Percentiles rank a stretch among this genome's conserved stretches.
These are phyloP conservation scores for Fusarium piperis DNA, from an alignment of 2,329 filamentous ascomycete genomes.

Conservation along the genomic window DNA sequence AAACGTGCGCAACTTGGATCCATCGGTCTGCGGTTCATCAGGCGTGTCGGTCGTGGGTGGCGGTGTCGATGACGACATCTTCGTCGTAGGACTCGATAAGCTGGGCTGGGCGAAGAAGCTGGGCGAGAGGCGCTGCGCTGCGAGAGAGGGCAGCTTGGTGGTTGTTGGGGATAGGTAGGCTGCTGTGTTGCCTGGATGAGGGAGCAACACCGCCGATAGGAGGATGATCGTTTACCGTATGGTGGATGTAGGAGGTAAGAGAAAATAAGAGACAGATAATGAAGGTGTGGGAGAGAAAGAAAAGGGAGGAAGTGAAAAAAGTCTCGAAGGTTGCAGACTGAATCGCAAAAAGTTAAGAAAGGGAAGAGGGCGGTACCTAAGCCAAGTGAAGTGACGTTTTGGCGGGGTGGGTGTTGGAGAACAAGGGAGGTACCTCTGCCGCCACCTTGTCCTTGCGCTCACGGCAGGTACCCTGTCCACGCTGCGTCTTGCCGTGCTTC, in stretches of 20 bases:
- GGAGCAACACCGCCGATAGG: neutral
- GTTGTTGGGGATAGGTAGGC: neutral
- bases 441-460: conserved; percentile 6
- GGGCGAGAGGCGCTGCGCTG: neutral
- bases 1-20: conserved; percentile 89
- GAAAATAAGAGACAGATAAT: neutral
- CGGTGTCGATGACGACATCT: conserved; percentile 52
- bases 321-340: conserved; percentile 34
- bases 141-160: neutral
- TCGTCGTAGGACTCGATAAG: conserved; percentile 28
- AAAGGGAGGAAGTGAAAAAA: conserved; percentile 13
- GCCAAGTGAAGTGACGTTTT: conserved; percentile 35
- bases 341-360: conserved; percentile 41
- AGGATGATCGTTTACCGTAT: neutral
- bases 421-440: conserved; percentile 11
- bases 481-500: conserved; percentile 10
- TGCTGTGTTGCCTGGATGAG: neutral
- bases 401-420: conserved; percentile 24
- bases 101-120: conserved; percentile 1
- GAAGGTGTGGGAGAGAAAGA: neutral
- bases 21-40: conserved; percentile 73
- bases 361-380: conserved; percentile 32
- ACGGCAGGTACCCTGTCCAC: conserved; percentile 15
- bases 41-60: conserved; percentile 46
- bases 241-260: neutral